Evolutionary conservation across 257 asterid genomes (phyloP).

Genomic region (Handroanthus guayacan): DNA sequence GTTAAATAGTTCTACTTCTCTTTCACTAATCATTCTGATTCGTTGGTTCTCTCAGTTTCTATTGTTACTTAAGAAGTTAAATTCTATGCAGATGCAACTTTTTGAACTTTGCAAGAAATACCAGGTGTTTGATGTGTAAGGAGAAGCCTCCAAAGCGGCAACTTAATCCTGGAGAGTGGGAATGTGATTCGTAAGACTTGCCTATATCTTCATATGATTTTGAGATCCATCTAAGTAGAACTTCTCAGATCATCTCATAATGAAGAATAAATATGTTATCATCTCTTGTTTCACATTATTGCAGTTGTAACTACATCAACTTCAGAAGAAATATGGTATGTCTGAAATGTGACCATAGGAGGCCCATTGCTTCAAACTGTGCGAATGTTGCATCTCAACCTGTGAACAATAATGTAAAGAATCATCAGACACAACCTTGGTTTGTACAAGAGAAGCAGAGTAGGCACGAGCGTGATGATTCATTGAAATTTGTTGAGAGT

Average conservation of each 20-base stretch:
- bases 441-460: conserved; percentile 45
- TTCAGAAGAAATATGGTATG: conserved; percentile 85
- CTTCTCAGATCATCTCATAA: neutral
- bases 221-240: neutral
- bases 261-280: neutral
- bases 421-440: conserved; percentile 47
- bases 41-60: neutral
- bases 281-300: neutral
- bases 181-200: conserved; percentile 89
- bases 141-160: conserved; percentile 84
- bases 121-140: conserved; percentile 77
- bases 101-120: conserved; percentile 87
- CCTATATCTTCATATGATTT: conserved; percentile 4
- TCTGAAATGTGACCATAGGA: conserved; percentile 86
- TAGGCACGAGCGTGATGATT: conserved; percentile 29
- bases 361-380: conserved; percentile 61
- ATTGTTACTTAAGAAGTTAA: conserved; percentile 31
- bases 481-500: conserved; percentile 44
- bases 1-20: conserved; percentile 14
- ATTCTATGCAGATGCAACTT: conserved; percentile 76
- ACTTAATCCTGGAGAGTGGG: conserved; percentile 92
- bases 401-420: conserved; percentile 27
- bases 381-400: conserved; percentile 39
- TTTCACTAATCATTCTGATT: neutral
- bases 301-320: conserved; percentile 91